phyloP scores from a whole-genome alignment of 2,329 filamentous ascomycete species.

The Fusarium nematophilum region DNA sequence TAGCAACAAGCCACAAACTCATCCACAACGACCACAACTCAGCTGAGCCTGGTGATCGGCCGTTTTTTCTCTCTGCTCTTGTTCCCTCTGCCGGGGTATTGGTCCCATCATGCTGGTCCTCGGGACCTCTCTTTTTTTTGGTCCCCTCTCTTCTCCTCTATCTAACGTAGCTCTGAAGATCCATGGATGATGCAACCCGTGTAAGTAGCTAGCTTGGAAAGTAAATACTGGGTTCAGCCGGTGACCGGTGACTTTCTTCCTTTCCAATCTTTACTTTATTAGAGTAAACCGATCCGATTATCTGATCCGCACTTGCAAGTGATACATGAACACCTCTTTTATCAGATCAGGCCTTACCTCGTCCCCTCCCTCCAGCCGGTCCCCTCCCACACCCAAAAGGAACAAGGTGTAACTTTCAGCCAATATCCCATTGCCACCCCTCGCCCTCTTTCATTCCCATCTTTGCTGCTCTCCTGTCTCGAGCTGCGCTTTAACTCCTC shows the following conservation, averaged over 20 bases:
- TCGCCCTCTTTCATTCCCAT: constrained; percentile 1
- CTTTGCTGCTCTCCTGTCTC: not conserved
- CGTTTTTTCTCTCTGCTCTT: constrained; percentile 11
- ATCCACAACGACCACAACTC: constrained; percentile 17
- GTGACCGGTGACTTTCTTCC: constrained; percentile 3
- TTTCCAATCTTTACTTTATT: not conserved
- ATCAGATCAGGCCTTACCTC: constrained; percentile 8
- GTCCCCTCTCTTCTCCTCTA: constrained; percentile 1
- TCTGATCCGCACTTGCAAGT: constrained; percentile 31
- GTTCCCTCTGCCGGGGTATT: not conserved
- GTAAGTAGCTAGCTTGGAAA: constrained; percentile 8
- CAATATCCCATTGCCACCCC: constrained; percentile 11
- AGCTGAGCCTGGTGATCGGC: constrained; percentile 24
- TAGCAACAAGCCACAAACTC: constrained; percentile 35
- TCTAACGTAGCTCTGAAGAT: constrained; percentile 19
- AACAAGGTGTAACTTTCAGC: constrained; percentile 17
- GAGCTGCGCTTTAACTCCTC: not conserved
- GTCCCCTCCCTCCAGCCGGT: constrained; percentile 2
- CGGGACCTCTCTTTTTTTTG: constrained; percentile 2
- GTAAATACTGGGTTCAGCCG: constrained; percentile 22
- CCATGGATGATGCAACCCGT: constrained; percentile 19
- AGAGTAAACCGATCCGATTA: constrained; percentile 12
- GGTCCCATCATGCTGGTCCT: constrained; percentile 4
- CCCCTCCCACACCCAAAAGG: constrained; percentile 14
- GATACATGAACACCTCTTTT: constrained; percentile 6